Base-by-base conservation (phyloP, 305 asterid genomes). In the Withania somnifera region DNA sequence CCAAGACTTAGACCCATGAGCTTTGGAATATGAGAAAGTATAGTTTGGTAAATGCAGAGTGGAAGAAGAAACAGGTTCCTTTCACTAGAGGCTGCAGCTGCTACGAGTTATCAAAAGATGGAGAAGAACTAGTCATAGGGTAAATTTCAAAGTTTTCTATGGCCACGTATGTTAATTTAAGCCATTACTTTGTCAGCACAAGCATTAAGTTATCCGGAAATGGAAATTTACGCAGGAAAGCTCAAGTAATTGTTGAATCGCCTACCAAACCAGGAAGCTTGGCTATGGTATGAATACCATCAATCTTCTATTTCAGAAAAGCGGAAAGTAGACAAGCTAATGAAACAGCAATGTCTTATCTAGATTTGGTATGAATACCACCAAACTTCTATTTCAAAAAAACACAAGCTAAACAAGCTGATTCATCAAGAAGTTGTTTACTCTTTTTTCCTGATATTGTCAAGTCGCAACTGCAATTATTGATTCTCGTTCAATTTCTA, bases 81-180 rank as follows among this genome's bases (percentile, higher is more conserved):
- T 88, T 89, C 84, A 91, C 93, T 67, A 88, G 88, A 89, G 97
- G 98, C 53, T 90, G 91, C 91, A 89, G 94, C 91, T 82, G 73
- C 84, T 94, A 78, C 76, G 86, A 88, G 71, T 84, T 92, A 78
- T 86, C 91, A 80, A 87, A 81, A 19, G 81, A 86, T 1, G 84
- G 85, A 36, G 87, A 91, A 77, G 85, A 86, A 84, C 84, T 91
- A 60, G 87, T 93, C 82, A 91, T 94, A 85, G 85, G 87, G 97
- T 92, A 92, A 82, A 84, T n/a, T 24, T 17, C 81, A 36, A 56
- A 5, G 19, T 51, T 45, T 20, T 32, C 34, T 67, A 6, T n/a
- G n/a, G 6, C 36, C 22, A 24, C 11, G 50, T n/a, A 34, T 9
- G n/a, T 17, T n/a, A 40, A 11, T 82, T 50, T 57, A 52, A n/a